These are phyloP conservation scores for Alternaria brassicae DNA, from an alignment of 2,329 filamentous ascomycete species.

Conservation along the genomic window DNA sequence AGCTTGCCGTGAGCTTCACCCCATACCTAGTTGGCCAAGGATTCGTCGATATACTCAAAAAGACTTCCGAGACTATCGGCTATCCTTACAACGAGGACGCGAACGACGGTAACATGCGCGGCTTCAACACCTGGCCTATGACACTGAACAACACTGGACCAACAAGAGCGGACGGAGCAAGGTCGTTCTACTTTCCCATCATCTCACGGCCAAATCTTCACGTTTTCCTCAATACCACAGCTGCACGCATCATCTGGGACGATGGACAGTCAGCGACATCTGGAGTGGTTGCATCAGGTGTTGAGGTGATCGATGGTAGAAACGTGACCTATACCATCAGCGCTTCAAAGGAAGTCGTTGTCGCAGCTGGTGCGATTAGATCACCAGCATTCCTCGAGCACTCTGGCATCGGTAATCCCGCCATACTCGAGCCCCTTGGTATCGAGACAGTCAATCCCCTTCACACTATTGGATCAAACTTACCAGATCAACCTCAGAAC, in stretches of 20 bases:
- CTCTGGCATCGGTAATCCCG: slow-evolving; percentile 48
- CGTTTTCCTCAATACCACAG: slow-evolving; percentile 54
- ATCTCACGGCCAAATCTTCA: slow-evolving; percentile 52
- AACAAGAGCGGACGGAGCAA: slow-evolving; percentile 56
- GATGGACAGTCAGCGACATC: background rate
- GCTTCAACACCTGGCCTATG: slow-evolving; percentile 53
- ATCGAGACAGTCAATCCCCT: slow-evolving; percentile 30
- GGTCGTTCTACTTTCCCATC: slow-evolving; percentile 58
- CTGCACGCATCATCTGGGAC: slow-evolving; percentile 51
- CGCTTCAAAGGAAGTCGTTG: slow-evolving; percentile 42
- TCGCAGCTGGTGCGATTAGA: slow-evolving; percentile 46
- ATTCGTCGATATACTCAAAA: slow-evolving; percentile 44
- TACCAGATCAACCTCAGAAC: slow-evolving; percentile 47
- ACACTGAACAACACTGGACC: slow-evolving; percentile 51
- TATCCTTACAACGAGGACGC: slow-evolving; percentile 52
- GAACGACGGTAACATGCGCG: slow-evolving; percentile 55
- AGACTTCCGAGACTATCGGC: slow-evolving; percentile 46
- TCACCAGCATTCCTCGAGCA: slow-evolving; percentile 46
- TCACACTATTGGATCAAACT: slow-evolving; percentile 42
- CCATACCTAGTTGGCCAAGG: slow-evolving; percentile 34
- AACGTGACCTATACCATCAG: slow-evolving; percentile 26
- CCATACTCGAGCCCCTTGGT: slow-evolving; percentile 31
- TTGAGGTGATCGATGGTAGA: slow-evolving; percentile 31
- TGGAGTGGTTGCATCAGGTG: slow-evolving; percentile 29
- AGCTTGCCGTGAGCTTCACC: slow-evolving; percentile 40